Evolutionary conservation across 495 filamentous ascomycete genomes (phyloP).

Genomic region (Hyaloscypha variabilis): DNA sequence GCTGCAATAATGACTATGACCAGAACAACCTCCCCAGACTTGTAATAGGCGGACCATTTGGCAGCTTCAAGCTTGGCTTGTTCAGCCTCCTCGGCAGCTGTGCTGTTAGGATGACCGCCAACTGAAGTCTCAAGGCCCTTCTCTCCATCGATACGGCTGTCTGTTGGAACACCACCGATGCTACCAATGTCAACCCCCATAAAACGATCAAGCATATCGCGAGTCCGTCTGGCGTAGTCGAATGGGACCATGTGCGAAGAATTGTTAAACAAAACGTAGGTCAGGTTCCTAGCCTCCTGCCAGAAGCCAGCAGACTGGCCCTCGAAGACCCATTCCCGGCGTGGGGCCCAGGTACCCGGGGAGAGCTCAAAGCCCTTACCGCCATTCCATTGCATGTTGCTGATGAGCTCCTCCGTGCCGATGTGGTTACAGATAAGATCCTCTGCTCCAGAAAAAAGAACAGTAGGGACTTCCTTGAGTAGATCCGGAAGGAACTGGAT

Average conservation of each 20-base stretch:
- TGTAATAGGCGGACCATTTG: conserved; percentile 90
- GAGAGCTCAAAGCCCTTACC: conserved; percentile 88
- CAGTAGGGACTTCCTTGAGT: conserved; percentile 70
- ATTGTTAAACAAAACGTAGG: conserved; percentile 95
- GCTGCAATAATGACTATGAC: conserved; percentile 83
- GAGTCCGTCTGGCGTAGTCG: conserved; percentile 81
- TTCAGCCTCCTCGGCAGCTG: conserved; percentile 70
- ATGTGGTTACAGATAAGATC: conserved; percentile 98
- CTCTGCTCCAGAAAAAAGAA: conserved; percentile 91
- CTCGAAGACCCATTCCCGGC: conserved; percentile 93
- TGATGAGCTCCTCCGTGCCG: conserved; percentile 88
- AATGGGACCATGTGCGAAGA: conserved; percentile 97
- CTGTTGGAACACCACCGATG: conserved; percentile 83
- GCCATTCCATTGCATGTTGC: conserved; percentile 89
- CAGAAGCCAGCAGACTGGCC: conserved; percentile 88
- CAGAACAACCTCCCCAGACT: conserved; percentile 87
- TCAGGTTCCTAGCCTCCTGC: conserved; percentile 91
- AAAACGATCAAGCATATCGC: conserved; percentile 98
- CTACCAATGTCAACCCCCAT: conserved; percentile 90
- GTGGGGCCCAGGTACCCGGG: conserved; percentile 88
- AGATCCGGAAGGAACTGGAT: conserved; percentile 76
- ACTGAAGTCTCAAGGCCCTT: conserved; percentile 85
- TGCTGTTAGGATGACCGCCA: conserved; percentile 83
- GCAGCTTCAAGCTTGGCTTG: conserved; percentile 77
- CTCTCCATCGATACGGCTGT: conserved; percentile 88